phyloP scores from a whole-genome alignment of 169 alveolate species.

The Eimeria praecox region DNA sequence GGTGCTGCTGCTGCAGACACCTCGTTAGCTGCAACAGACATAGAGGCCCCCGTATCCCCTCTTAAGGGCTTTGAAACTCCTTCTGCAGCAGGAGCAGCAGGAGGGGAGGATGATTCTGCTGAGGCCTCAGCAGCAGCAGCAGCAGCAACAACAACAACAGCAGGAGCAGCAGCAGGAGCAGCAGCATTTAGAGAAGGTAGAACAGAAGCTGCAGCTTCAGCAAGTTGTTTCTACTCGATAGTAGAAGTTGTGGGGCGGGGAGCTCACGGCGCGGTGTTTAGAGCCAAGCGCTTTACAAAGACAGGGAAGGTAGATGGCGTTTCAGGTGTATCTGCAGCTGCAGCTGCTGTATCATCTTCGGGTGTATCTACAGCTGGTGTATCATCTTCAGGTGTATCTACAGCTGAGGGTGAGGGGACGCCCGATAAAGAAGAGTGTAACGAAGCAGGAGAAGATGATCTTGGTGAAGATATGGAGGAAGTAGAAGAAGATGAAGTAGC shows the following conservation, averaged over 20 bases:
- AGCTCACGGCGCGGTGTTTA: conserved; percentile 77
- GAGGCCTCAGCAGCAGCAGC: neutral
- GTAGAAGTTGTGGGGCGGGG: conserved; percentile 76
- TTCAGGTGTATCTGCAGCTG: conserved; percentile 32
- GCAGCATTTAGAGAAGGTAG: neutral
- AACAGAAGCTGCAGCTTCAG: conserved; percentile 32
- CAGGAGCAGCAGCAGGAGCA: conserved; percentile 30
- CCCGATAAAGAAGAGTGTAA: neutral
- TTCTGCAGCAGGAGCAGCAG: neutral
- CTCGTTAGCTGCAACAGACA: neutral
- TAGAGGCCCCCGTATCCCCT: neutral
- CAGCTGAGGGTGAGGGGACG: neutral
- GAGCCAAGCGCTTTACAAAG: conserved; percentile 51
- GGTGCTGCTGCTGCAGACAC: neutral
- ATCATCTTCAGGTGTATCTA: neutral
- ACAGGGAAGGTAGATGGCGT: neutral
- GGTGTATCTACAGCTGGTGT: conserved; percentile 15
- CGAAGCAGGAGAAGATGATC: neutral
- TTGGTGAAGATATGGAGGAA: conserved; percentile 37
- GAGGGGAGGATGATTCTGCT: neutral
- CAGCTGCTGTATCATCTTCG: neutral
- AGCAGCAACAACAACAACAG: conserved; percentile 22
- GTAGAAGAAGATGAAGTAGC: conserved; percentile 73
- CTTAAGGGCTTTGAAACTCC: neutral
- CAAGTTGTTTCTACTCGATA: conserved; percentile 42